phyloP scores from a whole-genome alignment of 495 filamentous ascomycete genomes.

The Lentithecium fluviatile region DNA sequence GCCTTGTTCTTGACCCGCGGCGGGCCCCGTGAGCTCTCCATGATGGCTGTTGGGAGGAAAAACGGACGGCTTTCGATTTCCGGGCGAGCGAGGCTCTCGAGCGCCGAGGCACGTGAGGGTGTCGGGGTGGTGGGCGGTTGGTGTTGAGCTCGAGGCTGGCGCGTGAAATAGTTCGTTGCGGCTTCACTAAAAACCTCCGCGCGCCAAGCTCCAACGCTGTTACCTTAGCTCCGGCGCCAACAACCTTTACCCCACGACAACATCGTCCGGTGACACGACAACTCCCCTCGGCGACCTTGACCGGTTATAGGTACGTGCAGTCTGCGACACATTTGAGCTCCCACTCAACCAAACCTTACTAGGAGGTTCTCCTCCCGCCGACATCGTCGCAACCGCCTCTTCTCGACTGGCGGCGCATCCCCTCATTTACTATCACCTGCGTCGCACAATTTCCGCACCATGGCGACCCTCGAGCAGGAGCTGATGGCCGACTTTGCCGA shows the following conservation, averaged over 20 bases:
- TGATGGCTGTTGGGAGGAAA: slow-evolving; percentile 44
- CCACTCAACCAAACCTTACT: not conserved
- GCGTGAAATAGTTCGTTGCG: not conserved
- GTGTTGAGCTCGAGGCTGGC: not conserved
- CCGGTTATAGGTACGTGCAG: not conserved
- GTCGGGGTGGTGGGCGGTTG: not conserved
- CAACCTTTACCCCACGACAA: not conserved
- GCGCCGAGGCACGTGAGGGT: not conserved
- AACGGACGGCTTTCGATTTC: not conserved
- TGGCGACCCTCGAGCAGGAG: slow-evolving; percentile 80
- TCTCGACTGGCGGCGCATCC: not conserved
- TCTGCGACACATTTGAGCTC: not conserved
- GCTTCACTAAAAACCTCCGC: slow-evolving; percentile 19
- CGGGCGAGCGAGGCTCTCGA: not conserved
- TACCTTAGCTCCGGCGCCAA: not conserved
- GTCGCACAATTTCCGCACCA: slow-evolving; percentile 34
- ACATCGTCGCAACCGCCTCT: not conserved
- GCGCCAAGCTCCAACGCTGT: slow-evolving; percentile 1
- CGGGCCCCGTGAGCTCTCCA: slow-evolving; percentile 93
- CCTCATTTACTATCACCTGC: not conserved
- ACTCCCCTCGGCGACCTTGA: not conserved
- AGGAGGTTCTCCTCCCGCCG: slow-evolving; percentile 1
- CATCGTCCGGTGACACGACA: not conserved
- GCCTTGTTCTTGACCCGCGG: slow-evolving; percentile 98
- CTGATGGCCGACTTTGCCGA: slow-evolving; percentile 85